Evolutionary conservation across 2,329 filamentous ascomycete species (phyloP).

Genomic region (Colletotrichum kahawae): DNA sequence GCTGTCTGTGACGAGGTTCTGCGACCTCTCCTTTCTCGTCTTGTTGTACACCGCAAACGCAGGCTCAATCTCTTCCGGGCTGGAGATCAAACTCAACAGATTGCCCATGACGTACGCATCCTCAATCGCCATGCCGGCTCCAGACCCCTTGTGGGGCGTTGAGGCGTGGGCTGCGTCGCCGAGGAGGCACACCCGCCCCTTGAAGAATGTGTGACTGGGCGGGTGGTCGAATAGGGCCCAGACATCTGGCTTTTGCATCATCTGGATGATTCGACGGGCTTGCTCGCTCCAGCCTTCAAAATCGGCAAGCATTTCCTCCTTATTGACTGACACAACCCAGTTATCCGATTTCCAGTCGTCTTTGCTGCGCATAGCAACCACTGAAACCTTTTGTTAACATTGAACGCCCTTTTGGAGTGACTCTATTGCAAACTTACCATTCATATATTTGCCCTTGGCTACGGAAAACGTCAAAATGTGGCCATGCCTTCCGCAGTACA

Average conservation of each 20-base stretch:
- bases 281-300: constrained; percentile 13
- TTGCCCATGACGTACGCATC: constrained; percentile 27
- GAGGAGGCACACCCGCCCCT: constrained; percentile 25
- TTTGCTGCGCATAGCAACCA: constrained; percentile 3
- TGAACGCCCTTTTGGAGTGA: fast-evolving
- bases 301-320: constrained; percentile 13
- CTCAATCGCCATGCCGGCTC: constrained; percentile 29
- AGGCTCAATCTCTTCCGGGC: not conserved
- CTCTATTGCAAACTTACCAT: constrained; percentile 28
- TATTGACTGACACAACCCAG: constrained; percentile 1
- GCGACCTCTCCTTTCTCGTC: not conserved
- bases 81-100: not conserved
- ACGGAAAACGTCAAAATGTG: constrained; percentile 67
- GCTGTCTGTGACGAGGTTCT: constrained; percentile 2
- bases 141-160: constrained; percentile 28
- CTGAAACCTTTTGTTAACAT: not conserved
- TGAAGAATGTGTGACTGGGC: constrained; percentile 18
- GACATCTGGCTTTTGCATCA: constrained; percentile 13
- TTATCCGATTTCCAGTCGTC: constrained; percentile 12
- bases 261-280: not conserved
- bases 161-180: constrained; percentile 31
- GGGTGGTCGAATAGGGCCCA: constrained; percentile 21
- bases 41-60: constrained; percentile 23
- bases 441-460: constrained; percentile 58
- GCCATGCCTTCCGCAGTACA: constrained; percentile 59